A percentile compares a stretch with the other conserved stretches of the same genome.
phyloP scores from a whole-genome alignment of 768 basidiomycete species.

The Panaeolus papilionaceus region DNA sequence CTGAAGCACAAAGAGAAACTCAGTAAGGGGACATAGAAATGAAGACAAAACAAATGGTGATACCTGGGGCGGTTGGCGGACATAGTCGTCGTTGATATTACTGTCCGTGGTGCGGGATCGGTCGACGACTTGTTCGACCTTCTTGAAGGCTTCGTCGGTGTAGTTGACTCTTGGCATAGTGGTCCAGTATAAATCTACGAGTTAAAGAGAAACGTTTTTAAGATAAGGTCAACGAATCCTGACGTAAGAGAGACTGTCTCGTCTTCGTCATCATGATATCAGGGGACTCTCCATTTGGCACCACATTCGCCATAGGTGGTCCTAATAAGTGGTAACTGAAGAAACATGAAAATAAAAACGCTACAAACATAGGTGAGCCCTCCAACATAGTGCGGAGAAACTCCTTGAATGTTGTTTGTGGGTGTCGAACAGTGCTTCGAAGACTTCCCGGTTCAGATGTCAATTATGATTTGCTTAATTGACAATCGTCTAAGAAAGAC shows the following conservation, averaged over 20 bases:
- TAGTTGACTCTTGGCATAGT: slow-evolving; percentile 30
- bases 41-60: not conserved
- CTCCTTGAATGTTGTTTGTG: too few relatives aligned
- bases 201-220: not conserved
- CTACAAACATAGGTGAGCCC: too few relatives aligned
- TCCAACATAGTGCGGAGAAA: too few relatives aligned
- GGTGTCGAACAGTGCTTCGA: too few relatives aligned
- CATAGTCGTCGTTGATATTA: slow-evolving; percentile 32
- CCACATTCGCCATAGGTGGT: too few relatives aligned
- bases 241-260: not conserved
- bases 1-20: not conserved
- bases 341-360: too few relatives aligned
- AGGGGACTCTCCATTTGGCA: not conserved
- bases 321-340: too few relatives aligned
- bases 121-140: slow-evolving; percentile 28
- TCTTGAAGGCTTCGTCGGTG: slow-evolving; percentile 32
- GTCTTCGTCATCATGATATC: not conserved
- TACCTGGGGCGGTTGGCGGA: slow-evolving; percentile 30
- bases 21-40: not conserved
- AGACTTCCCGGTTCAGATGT: too few relatives aligned
- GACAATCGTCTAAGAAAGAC: too few relatives aligned
- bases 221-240: not conserved
- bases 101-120: slow-evolving; percentile 25
- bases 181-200: not conserved
- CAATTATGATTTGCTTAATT: too few relatives aligned